These are phyloP conservation scores for Clarireedia homoeocarpa DNA, from an alignment of 2,329 filamentous ascomycete genomes.

Conservation along the genomic window DNA sequence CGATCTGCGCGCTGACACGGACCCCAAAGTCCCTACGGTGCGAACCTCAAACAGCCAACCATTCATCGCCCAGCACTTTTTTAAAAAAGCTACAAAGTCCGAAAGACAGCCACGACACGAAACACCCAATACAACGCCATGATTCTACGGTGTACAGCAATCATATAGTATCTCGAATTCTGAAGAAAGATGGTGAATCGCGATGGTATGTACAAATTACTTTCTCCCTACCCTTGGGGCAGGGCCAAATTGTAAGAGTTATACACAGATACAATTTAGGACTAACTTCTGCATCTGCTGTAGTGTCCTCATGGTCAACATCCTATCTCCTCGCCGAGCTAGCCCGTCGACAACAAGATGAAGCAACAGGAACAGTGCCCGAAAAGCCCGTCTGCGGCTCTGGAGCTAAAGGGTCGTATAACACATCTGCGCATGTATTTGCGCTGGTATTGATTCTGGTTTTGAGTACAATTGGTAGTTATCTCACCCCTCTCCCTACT, in stretches of 20 bases:
- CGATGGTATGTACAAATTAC: neutral
- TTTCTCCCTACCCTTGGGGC: neutral
- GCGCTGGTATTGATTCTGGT: slow-evolving; percentile 49
- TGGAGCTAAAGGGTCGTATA: slow-evolving; percentile 41
- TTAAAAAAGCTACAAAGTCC: neutral
- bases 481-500: slow-evolving; percentile 1
- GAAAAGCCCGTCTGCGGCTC: slow-evolving; percentile 44
- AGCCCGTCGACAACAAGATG: slow-evolving; percentile 37
- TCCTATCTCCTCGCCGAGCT: slow-evolving; percentile 41
- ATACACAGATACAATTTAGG: neutral
- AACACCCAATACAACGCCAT: neutral
- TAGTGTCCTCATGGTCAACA: slow-evolving; percentile 13
- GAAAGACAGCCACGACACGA: neutral
- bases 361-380: slow-evolving; percentile 7
- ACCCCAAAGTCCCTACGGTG: neutral
- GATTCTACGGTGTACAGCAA: slow-evolving; percentile 1
- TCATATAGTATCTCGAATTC: slow-evolving; percentile 1
- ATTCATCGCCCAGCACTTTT: neutral
- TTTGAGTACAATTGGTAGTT: slow-evolving; percentile 42
- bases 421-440: slow-evolving; percentile 47
- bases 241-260: no score
- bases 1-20: no score
- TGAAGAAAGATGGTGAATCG: slow-evolving; percentile 8
- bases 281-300: neutral
- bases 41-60: neutral